Percentiles rank a stretch among this genome's conserved stretches.
These are phyloP conservation scores for Cucurbita moschata DNA, from an alignment of 306 rosid species.

Conservation along the genomic window DNA sequence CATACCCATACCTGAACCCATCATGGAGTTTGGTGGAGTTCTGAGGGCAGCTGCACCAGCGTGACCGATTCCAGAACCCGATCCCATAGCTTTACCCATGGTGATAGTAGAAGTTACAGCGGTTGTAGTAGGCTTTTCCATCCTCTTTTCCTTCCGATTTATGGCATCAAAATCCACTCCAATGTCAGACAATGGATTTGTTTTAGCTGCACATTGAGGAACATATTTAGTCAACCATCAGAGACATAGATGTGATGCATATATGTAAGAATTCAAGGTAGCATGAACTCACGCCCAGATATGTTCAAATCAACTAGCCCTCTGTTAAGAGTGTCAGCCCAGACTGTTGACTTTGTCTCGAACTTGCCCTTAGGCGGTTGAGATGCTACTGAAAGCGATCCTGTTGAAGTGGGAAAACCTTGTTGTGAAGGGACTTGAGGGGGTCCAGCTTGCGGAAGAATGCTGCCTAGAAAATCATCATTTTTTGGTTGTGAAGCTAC, in stretches of 20 bases:
- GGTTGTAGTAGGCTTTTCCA: slow-evolving; percentile 68
- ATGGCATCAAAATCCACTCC: slow-evolving; percentile 92
- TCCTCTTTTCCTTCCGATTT: slow-evolving; percentile 87
- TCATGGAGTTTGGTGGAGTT: slow-evolving; percentile 34
- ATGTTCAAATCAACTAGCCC: slow-evolving; percentile 92
- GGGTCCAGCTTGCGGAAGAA: slow-evolving; percentile 28
- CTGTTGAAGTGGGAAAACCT: slow-evolving; percentile 24
- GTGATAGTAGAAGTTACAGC: slow-evolving; percentile 57
- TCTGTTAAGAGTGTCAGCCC: slow-evolving; percentile 93
- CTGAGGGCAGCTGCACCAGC: slow-evolving; percentile 63
- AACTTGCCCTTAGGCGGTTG: slow-evolving; percentile 77
- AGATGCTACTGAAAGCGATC: slow-evolving; percentile 32
- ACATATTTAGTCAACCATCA: slow-evolving; percentile 4
- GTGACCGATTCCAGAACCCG: slow-evolving; percentile 91
- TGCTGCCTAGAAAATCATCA: slow-evolving; percentile 32
- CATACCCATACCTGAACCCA: slow-evolving; percentile 47
- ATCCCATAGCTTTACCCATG: slow-evolving; percentile 99
- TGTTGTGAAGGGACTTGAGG: slow-evolving; percentile 29
- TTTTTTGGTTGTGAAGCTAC: slow-evolving; percentile 20
- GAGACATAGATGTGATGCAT: not conserved
- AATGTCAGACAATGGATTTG: slow-evolving; percentile 79
- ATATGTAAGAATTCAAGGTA: not conserved
- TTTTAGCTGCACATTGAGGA: slow-evolving; percentile 59
- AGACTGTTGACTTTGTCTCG: slow-evolving; percentile 87
- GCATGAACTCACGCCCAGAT: slow-evolving; percentile 63